Percentiles rank a stretch among this genome's conserved stretches.
phyloP scores from a whole-genome alignment of 139 green algal genomes.

The Chlamydomonas sp. region DNA sequence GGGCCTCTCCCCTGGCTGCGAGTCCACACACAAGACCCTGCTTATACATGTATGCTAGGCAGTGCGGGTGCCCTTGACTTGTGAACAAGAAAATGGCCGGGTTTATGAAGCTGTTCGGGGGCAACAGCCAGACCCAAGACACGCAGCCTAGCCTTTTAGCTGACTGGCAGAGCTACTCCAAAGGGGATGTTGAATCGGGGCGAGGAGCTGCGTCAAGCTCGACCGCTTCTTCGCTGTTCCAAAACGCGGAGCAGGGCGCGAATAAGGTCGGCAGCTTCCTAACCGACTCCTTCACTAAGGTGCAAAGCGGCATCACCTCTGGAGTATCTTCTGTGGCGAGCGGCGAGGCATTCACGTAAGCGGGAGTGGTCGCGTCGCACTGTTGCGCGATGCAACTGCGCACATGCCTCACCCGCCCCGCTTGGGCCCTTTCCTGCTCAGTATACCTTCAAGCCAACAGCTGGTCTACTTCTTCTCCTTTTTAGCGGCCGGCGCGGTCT shows the following conservation, averaged over 20 bases:
- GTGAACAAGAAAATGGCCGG: not conserved
- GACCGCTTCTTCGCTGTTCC: not conserved
- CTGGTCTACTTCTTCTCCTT: constrained; percentile 66
- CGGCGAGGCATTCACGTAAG: constrained; percentile 30
- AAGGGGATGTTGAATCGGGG: constrained; percentile 1
- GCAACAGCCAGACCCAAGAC: not conserved
- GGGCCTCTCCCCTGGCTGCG: too few species aligned
- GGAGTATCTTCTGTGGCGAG: constrained; percentile 9
- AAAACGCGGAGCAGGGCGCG: constrained; percentile 1
- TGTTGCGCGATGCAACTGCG: not conserved
- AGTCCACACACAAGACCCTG: too few species aligned
- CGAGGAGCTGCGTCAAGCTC: constrained; percentile 9
- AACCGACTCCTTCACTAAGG: not conserved
- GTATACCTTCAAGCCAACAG: constrained; percentile 55
- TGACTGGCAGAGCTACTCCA: constrained; percentile 17
- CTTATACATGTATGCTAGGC: too few species aligned
- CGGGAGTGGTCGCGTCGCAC: not conserved
- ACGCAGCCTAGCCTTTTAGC: constrained; percentile 9
- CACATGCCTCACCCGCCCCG: not conserved
- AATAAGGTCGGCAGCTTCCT: constrained; percentile 13
- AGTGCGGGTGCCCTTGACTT: too few species aligned
- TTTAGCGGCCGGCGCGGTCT: constrained; percentile 70
- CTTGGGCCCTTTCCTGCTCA: constrained; percentile 15
- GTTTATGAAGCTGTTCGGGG: not conserved
- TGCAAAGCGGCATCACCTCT: not conserved